Evolutionary conservation across 192 early-diverging fungal genomes (phyloP), one percentile per base, ranked within the genome.

Genomic region (Pilobolus umbonatus): DNA sequence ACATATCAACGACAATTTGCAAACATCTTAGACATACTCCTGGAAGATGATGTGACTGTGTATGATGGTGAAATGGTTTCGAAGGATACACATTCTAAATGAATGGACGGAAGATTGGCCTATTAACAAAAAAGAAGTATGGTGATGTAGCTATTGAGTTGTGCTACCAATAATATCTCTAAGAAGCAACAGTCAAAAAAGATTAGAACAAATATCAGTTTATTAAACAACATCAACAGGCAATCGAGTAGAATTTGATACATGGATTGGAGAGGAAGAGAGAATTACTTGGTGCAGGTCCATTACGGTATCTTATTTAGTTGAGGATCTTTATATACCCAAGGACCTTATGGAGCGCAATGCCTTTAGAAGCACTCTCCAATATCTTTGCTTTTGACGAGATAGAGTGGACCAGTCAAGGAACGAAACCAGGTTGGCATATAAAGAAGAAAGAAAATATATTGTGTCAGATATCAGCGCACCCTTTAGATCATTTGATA

Each of bases 21-120:
- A 24, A 54, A 39, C 34, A 54, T 54, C 51, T 38, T 38, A 54
- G 34, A 54, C 51, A 54, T 38, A 54, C 32, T 54, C 51, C 34
- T 54, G 35, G 51, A 54, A 54, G 35, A 54, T 54, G 34, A 54
- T 54, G 21, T 38, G 35, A 54, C 51, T 35, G 35, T 54, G 19
- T 54, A 54, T 54, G 34, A 54, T 38, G 51, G 51, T 54, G 51
- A 54, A 54, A 53, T 22, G 15, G 34, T 54, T 54, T 54, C 51
- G 35, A 54, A 54, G 34, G 30, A 31, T 50, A 51, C 30, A 17
- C 49, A 39, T 54, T 0, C 39, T 54, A 54, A 38, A 54, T 38
- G 34, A 54, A 51, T 51, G 49, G 49, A 51, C 49, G 49, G 28
- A 51, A 51, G 17, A 31, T 51, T 31, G 49, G 32, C 14, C 32